Evolutionary conservation across 2,329 filamentous ascomycete genomes (phyloP).

Genomic region (Arachnomyces sp.): DNA sequence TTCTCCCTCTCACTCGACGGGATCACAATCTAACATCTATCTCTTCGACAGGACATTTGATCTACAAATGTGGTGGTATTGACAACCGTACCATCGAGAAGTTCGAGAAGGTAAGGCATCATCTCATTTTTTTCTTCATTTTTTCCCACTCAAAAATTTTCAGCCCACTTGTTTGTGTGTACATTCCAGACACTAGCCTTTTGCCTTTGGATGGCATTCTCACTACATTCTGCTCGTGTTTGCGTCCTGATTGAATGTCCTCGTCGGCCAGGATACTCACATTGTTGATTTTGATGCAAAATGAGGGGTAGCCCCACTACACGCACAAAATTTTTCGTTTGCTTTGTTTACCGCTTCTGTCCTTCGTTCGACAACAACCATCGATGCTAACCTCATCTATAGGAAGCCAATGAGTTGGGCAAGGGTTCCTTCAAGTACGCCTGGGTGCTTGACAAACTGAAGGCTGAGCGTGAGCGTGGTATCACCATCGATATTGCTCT

Average conservation of each 20-base stretch:
- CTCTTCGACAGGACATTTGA: constrained; percentile 68
- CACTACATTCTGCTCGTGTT: too few species aligned
- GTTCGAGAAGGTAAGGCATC: constrained; percentile 99
- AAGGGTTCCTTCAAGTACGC: constrained; percentile 99
- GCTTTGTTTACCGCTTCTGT: too few species aligned
- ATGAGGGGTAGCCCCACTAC: too few species aligned
- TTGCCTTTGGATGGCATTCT: neutral
- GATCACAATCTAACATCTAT: too few species aligned
- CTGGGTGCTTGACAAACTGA: constrained; percentile 99
- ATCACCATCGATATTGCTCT: constrained; percentile 99
- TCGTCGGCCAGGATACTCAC: too few species aligned
- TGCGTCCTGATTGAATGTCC: too few species aligned
- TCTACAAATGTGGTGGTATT: constrained; percentile 99
- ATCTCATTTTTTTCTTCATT: constrained; percentile 17
- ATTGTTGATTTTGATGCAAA: too few species aligned
- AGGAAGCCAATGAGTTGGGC: constrained; percentile 98
- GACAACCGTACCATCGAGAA: constrained; percentile 99
- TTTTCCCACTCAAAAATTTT: too few species aligned
- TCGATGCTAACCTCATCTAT: constrained; percentile 20
- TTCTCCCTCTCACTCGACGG: too few species aligned
- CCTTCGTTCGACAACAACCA: too few species aligned
- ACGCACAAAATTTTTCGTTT: too few species aligned
- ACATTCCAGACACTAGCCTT: constrained; percentile 1
- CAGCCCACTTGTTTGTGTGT: constrained; percentile 1
- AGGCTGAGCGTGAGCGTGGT: constrained; percentile 99